phyloP scores from a whole-genome alignment of 768 basidiomycete genomes.

The Boletellus sp. region DNA sequence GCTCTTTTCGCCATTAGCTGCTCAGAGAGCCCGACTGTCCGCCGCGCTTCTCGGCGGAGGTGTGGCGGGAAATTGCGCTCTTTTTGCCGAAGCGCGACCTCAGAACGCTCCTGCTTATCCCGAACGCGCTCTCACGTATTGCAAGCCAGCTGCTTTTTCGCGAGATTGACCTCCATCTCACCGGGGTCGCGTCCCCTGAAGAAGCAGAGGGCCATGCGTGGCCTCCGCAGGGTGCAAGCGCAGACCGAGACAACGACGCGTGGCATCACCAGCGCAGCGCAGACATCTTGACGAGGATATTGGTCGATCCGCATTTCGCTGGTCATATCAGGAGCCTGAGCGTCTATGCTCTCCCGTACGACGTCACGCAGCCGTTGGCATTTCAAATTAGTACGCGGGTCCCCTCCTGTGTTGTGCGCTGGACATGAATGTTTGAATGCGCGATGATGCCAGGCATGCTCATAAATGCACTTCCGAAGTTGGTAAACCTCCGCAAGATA shows the following conservation, averaged over 20 bases:
- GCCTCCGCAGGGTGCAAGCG: conserved; percentile 6
- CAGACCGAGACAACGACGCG: conserved; percentile 38
- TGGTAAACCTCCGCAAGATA: conserved; percentile 55
- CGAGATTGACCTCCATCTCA: conserved; percentile 62
- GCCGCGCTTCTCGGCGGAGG: conserved; percentile 60
- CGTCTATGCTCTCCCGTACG: conserved; percentile 51
- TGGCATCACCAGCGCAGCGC: conserved; percentile 59
- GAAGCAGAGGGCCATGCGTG: conserved; percentile 14
- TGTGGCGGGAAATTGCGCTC: conserved; percentile 67
- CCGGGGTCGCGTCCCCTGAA: conserved; percentile 30
- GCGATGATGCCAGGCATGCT: conserved; percentile 50
- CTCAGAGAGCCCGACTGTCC: conserved; percentile 39
- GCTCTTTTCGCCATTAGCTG: conserved; percentile 16
- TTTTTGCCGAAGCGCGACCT: conserved; percentile 64
- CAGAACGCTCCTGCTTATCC: conserved; percentile 58
- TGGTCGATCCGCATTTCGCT: conserved; percentile 58
- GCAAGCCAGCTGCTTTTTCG: conserved; percentile 66
- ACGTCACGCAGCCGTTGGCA: conserved; percentile 48
- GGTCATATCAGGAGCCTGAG: conserved; percentile 53
- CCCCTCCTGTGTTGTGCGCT: not conserved
- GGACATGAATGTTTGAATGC: not conserved
- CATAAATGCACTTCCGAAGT: conserved; percentile 61
- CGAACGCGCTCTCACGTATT: conserved; percentile 63
- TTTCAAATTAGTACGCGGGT: conserved; percentile 57
- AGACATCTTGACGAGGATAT: conserved; percentile 65